Conservation (phyloP, 2,329 filamentous ascomycete genomes). For the Leptographium lundbergii region DNA sequence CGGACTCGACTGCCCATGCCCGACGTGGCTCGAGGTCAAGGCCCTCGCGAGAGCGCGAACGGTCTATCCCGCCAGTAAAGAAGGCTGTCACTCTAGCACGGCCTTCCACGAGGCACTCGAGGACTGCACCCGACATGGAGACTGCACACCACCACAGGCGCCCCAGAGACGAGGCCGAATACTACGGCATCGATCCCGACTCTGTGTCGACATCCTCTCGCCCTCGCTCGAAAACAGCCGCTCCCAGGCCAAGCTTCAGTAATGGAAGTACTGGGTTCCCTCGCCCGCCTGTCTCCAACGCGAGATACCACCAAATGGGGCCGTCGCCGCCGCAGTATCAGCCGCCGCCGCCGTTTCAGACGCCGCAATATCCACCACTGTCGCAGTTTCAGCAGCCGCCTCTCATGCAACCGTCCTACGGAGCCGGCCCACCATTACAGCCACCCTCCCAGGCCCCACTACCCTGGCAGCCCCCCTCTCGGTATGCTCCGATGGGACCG, state of each 20-base stretch:
- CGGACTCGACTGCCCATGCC: slow-evolving; percentile 30
- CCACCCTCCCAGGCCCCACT: not conserved
- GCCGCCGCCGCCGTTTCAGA: not conserved
- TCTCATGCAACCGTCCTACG: not conserved
- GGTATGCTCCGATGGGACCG: not conserved
- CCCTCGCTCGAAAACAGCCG: slow-evolving; percentile 25
- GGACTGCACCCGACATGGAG: slow-evolving; percentile 19
- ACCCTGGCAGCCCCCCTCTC: not conserved
- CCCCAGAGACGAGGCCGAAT: slow-evolving; percentile 23
- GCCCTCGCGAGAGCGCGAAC: slow-evolving; percentile 16
- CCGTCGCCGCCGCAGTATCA: not conserved
- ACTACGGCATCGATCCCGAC: slow-evolving; percentile 25
- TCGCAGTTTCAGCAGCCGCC: not conserved
- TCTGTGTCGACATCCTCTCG: slow-evolving; percentile 19
- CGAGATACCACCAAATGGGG: slow-evolving; percentile 18
- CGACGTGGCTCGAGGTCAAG: slow-evolving; percentile 20
- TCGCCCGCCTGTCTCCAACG: slow-evolving; percentile 24
- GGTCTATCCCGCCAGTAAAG: slow-evolving; percentile 14
- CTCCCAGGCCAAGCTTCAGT: slow-evolving; percentile 24
- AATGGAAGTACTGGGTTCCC: slow-evolving; percentile 22
- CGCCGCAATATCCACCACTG: not conserved
- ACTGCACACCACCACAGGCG: slow-evolving; percentile 15
- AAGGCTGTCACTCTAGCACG: slow-evolving; percentile 16
- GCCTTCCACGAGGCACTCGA: slow-evolving; percentile 21
- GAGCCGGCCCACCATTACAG: not conserved